These are phyloP conservation scores for Daldinia loculata DNA, from an alignment of 495 filamentous ascomycete species.

Conservation along the genomic window DNA sequence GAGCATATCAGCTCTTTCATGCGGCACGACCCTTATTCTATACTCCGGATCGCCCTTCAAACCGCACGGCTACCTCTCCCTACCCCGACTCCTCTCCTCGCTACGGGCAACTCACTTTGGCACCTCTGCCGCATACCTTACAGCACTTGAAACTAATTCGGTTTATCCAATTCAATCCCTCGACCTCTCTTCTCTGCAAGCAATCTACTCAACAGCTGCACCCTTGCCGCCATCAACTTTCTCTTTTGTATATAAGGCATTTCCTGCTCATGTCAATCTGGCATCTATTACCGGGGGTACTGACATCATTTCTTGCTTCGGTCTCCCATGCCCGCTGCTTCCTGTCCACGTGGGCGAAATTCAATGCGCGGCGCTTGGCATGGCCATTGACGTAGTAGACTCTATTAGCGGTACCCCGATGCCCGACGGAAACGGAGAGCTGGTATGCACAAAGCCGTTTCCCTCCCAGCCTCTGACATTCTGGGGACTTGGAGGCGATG, in stretches of 20 bases:
- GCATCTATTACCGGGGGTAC: conserved; percentile 89
- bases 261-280: conserved; percentile 77
- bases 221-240: conserved; percentile 94
- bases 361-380: conserved; percentile 87
- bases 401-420: conserved; percentile 60
- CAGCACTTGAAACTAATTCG: conserved; percentile 82
- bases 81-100: conserved; percentile 53
- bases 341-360: conserved; percentile 90
- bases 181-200: conserved; percentile 67
- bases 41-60: conserved; percentile 92
- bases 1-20: conserved; percentile 83
- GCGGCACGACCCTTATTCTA: conserved; percentile 80
- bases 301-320: conserved; percentile 94
- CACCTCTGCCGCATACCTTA: conserved; percentile 92
- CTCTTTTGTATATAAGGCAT: conserved; percentile 82
- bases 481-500: conserved; percentile 75
- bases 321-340: conserved; percentile 82
- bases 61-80: conserved; percentile 53
- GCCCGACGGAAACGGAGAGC: conserved; percentile 80
- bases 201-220: conserved; percentile 93
- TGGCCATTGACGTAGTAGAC: conserved; percentile 85
- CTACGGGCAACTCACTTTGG: conserved; percentile 86
- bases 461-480: conserved; percentile 91
- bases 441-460: conserved; percentile 88
- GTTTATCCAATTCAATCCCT: conserved; percentile 67